A percentile compares a stretch with the other conserved stretches of the same genome.
Evolutionary conservation across 495 filamentous ascomycete species (phyloP).

Genomic region (Lindgomyces ingoldianus): DNA sequence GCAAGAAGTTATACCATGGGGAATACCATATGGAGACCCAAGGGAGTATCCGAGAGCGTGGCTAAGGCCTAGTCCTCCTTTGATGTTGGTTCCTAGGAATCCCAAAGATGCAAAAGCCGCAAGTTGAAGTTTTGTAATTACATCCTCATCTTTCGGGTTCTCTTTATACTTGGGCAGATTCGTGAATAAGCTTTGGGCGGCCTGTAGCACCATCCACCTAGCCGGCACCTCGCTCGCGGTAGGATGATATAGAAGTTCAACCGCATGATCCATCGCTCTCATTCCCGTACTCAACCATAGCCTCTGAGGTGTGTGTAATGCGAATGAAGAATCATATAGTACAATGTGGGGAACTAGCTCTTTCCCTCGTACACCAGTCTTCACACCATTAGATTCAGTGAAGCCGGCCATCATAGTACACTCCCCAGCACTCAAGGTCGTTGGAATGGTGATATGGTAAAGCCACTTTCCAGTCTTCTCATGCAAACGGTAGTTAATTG

Average conservation of each 20-base stretch:
- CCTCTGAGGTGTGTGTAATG: conserved; percentile 46
- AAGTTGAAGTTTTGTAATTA: conserved; percentile 50
- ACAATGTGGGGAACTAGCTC: conserved; percentile 47
- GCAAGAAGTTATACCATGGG: conserved; percentile 54
- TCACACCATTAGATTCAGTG: conserved; percentile 47
- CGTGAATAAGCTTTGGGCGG: conserved; percentile 47
- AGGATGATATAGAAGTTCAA: conserved; percentile 54
- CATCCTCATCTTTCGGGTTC: conserved; percentile 47
- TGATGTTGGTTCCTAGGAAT: conserved; percentile 49
- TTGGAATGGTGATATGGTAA: conserved; percentile 53
- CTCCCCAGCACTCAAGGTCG: conserved; percentile 53
- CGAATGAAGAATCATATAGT: conserved; percentile 52
- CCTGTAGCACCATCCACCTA: conserved; percentile 44
- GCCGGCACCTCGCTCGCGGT: conserved; percentile 51
- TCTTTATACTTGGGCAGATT: conserved; percentile 48
- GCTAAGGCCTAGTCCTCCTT: conserved; percentile 49
- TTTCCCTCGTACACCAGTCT: conserved; percentile 45
- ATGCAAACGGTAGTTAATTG: conserved; percentile 48
- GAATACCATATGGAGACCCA: conserved; percentile 53
- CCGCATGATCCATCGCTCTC: conserved; percentile 53
- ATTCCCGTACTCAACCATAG: conserved; percentile 51
- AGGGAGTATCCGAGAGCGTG: conserved; percentile 54
- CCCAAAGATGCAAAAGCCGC: conserved; percentile 50
- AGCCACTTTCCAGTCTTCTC: conserved; percentile 49
- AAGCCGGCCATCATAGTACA: conserved; percentile 51